A percentile compares a stretch with the other conserved stretches of the same genome.
These are phyloP conservation scores for Hemileccinum impolitum DNA, from an alignment of 768 basidiomycete species.

Conservation along the genomic window DNA sequence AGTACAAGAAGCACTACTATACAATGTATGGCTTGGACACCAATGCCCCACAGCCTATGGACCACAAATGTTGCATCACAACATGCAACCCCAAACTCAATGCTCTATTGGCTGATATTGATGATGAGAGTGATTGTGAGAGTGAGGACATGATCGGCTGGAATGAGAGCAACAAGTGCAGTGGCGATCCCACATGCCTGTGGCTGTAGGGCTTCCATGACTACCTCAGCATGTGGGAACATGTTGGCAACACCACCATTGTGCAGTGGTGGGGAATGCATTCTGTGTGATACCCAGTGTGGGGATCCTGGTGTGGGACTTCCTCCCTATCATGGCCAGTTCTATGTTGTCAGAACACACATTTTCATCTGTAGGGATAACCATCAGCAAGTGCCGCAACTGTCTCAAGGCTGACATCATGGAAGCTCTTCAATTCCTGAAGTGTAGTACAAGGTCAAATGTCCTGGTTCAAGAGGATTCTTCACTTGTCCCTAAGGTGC, in stretches of 20 bases:
- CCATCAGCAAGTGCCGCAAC: not conserved
- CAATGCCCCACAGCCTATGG: not conserved
- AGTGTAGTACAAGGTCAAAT: not conserved
- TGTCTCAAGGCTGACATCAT: not conserved
- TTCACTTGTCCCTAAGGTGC: not conserved
- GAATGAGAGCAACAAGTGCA: not conserved
- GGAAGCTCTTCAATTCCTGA: constrained; percentile 1
- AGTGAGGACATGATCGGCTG: no score
- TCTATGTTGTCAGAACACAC: not conserved
- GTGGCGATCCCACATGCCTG: not conserved
- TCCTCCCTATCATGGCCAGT: constrained; percentile 6
- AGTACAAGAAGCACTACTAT: constrained; percentile 5
- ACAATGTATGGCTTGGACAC: not conserved
- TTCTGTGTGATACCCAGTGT: not conserved
- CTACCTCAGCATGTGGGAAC: constrained; percentile 3
- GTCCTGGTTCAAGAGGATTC: not conserved
- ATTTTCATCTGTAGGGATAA: constrained; percentile 8
- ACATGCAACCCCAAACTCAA: constrained; percentile 6
- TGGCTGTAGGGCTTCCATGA: constrained; percentile 9
- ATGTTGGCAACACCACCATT: not conserved
- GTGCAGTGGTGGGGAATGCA: constrained; percentile 8
- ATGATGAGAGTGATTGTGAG: not conserved
- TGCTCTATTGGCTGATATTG: not conserved
- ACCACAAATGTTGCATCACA: not conserved
- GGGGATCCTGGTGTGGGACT: not conserved